These are phyloP conservation scores for Anthracocystis panici-leucophaei DNA, from an alignment of 1,284 basidiomycete species.

Conservation along the genomic window DNA sequence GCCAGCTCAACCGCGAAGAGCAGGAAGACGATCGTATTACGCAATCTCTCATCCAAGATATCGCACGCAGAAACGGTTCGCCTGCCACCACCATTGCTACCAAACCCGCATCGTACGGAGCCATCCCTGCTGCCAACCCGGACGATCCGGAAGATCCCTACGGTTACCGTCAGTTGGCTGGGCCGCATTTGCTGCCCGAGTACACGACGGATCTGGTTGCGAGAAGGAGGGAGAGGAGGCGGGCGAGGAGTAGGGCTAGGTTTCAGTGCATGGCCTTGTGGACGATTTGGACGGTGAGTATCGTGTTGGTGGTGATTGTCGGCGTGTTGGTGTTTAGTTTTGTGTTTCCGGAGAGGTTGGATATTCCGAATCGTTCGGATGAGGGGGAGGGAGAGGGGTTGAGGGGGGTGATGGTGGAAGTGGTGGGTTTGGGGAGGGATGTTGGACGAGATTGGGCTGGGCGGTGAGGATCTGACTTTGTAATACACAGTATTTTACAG, in stretches of 20 bases:
- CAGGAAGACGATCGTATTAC: constrained; percentile 37
- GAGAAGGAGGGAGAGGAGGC: constrained; percentile 29
- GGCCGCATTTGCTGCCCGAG: constrained; percentile 38
- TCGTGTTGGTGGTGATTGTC: constrained; percentile 36
- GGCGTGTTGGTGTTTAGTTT: constrained; percentile 27
- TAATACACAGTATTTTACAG: too few relatives aligned
- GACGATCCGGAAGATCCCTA: constrained; percentile 42
- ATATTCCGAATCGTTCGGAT: constrained; percentile 29
- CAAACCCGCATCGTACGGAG: constrained; percentile 1
- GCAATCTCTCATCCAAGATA: constrained; percentile 27
- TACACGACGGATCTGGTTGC: constrained; percentile 42
- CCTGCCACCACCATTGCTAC: neutral
- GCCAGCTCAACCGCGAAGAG: constrained; percentile 34
- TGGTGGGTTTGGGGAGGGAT: neutral
- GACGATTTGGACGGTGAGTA: constrained; percentile 48
- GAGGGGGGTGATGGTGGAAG: neutral
- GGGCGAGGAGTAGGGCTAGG: constrained; percentile 31
- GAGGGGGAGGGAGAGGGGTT: constrained; percentile 7
- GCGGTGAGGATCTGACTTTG: too few relatives aligned
- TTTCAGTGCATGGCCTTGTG: constrained; percentile 54
- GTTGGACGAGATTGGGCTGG: too few relatives aligned
- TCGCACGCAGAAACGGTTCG: constrained; percentile 20
- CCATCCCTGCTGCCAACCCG: constrained; percentile 6
- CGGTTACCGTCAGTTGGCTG: constrained; percentile 50
- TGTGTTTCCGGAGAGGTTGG: constrained; percentile 25